Evolutionary conservation across 495 filamentous ascomycete species (phyloP).

Genomic region (Annulohypoxylon maeteangense): DNA sequence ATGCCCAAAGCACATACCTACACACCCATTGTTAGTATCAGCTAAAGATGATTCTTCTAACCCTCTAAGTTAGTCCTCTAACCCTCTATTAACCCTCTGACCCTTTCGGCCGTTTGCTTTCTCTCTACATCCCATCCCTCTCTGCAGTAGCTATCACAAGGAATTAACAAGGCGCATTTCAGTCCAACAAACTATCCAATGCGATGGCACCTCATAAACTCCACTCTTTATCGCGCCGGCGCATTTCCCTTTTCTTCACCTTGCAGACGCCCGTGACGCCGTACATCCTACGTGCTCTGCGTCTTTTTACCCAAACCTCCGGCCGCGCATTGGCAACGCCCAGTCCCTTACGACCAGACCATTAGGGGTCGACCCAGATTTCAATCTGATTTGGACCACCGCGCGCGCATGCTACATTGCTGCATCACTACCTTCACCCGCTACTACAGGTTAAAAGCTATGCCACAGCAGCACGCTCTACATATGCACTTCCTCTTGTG

Average conservation of each 20-base stretch:
- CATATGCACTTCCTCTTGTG: constrained; percentile 50
- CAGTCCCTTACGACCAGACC: constrained; percentile 34
- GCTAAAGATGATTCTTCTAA: no score
- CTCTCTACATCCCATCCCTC: constrained; percentile 1
- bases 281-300: constrained; percentile 17
- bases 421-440: constrained; percentile 6
- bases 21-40: not conserved
- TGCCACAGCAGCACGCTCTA: constrained; percentile 37
- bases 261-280: constrained; percentile 44
- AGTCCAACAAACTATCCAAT: constrained; percentile 31
- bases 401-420: constrained; percentile 23
- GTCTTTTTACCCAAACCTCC: constrained; percentile 23
- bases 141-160: constrained; percentile 18
- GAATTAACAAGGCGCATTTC: constrained; percentile 22
- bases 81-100: not conserved
- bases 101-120: constrained; percentile 32
- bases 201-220: constrained; percentile 26
- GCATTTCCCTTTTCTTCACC: constrained; percentile 44
- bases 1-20: constrained; percentile 34
- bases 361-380: constrained; percentile 31
- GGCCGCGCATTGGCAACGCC: constrained; percentile 18
- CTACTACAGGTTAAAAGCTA: constrained; percentile 8
- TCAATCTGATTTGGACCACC: constrained; percentile 25
- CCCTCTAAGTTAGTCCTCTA: not conserved
- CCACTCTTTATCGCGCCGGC: constrained; percentile 30